phyloP scores from a whole-genome alignment of 2,329 filamentous ascomycete species.

The Ceratocystis diversiconidia region DNA sequence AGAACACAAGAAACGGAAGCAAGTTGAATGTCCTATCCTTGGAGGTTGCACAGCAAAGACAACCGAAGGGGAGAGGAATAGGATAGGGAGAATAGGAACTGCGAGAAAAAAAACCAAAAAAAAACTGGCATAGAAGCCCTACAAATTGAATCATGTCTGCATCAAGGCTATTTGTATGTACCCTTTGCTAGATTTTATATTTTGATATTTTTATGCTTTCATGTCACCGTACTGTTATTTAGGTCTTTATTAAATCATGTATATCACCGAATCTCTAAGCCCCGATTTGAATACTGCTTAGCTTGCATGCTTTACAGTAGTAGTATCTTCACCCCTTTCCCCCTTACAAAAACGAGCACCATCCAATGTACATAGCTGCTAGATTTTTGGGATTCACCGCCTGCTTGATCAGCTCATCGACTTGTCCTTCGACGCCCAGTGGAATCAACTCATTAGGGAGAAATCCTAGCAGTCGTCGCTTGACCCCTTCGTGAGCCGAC shows the following conservation, averaged over 20 bases:
- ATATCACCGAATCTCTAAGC: too few species aligned
- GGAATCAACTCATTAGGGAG: slow-evolving; percentile 81
- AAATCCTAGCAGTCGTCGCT: slow-evolving; percentile 71
- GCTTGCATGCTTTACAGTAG: neutral
- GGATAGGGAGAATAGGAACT: too few species aligned
- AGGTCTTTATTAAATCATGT: too few species aligned
- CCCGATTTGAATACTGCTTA: neutral
- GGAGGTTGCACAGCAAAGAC: neutral
- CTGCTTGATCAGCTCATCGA: slow-evolving; percentile 84
- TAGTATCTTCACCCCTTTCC: neutral
- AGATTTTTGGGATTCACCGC: slow-evolving; percentile 69
- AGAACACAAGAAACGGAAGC: too few species aligned
- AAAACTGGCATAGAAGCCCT: neutral
- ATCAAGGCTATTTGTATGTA: too few species aligned
- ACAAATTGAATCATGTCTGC: too few species aligned
- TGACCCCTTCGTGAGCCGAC: slow-evolving; percentile 80
- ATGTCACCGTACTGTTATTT: too few species aligned
- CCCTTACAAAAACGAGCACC: slow-evolving; percentile 49
- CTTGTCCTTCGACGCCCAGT: slow-evolving; percentile 87
- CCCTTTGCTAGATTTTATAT: neutral
- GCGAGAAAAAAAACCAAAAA: neutral
- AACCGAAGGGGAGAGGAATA: too few species aligned
- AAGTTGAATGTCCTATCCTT: too few species aligned
- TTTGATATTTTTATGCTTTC: too few species aligned
- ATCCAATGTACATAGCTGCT: slow-evolving; percentile 93